Evolutionary conservation across 1,284 basidiomycete genomes (phyloP).

Genomic region (Ceratorhiza oryzae-sativae): DNA sequence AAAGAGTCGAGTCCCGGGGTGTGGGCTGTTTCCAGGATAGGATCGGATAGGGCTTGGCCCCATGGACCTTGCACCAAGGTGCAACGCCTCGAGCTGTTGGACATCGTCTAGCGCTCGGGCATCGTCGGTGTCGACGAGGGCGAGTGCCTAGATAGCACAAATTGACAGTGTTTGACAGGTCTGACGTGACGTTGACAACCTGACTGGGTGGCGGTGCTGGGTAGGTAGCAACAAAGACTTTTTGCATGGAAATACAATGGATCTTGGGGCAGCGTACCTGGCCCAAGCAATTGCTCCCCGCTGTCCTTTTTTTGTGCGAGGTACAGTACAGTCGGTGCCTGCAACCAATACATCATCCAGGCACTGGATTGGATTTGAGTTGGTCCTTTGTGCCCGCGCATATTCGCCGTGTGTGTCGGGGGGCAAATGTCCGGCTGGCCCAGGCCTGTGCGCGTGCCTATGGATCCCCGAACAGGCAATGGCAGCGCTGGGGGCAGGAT

Average conservation of each 20-base stretch:
- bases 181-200: slow-evolving; percentile 15
- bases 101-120: too few species aligned
- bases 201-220: slow-evolving; percentile 9
- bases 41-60: slow-evolving; percentile 12
- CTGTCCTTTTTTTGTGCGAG: not conserved
- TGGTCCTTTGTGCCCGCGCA: not conserved
- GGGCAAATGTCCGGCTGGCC: not conserved
- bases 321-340: not conserved
- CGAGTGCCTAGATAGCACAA: not conserved
- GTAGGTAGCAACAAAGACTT: not conserved
- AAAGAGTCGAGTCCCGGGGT: not conserved
- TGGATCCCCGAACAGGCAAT: not conserved
- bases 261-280: not conserved
- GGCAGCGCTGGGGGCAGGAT: too few species aligned
- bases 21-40: not conserved
- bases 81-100: too few species aligned
- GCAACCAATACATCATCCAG: slow-evolving; percentile 1
- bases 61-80: too few species aligned
- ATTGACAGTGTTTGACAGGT: slow-evolving; percentile 21
- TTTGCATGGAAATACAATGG: not conserved
- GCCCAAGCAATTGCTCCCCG: not conserved
- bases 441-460: not conserved
- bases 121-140: not conserved
- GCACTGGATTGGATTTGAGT: not conserved
- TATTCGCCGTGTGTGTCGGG: not conserved